Evolutionary conservation across 345 rosid species (phyloP).

Genomic region (Ceriops decandra): DNA sequence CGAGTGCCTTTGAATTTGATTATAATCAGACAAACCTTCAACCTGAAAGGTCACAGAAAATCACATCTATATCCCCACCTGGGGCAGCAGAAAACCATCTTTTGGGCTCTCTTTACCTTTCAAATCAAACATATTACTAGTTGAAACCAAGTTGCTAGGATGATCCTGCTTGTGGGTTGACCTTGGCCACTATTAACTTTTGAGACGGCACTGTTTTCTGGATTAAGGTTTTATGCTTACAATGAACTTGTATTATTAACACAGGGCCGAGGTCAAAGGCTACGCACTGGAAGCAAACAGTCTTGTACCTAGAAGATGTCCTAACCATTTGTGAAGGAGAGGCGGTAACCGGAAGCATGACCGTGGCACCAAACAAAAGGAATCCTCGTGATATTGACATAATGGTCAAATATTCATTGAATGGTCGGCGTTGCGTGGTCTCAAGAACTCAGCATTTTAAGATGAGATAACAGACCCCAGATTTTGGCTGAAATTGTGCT

Average conservation of each 20-base stretch:
- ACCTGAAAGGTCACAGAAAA: too few species aligned
- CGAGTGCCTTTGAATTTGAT: too few species aligned
- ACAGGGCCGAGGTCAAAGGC: slow-evolving; percentile 73
- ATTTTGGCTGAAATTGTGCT: background rate
- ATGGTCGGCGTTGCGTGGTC: slow-evolving; percentile 57
- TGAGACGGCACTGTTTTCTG: too few species aligned
- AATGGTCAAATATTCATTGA: slow-evolving; percentile 63
- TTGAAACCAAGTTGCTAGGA: background rate
- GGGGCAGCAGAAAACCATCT: too few species aligned
- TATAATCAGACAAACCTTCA: too few species aligned
- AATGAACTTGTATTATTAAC: background rate
- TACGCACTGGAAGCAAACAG: slow-evolving; percentile 98
- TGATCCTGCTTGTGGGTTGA: background rate
- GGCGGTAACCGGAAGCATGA: slow-evolving; percentile 75
- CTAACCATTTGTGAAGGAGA: slow-evolving; percentile 91
- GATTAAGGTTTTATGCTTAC: too few species aligned
- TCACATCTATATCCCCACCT: too few species aligned
- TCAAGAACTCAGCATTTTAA: slow-evolving; percentile 67
- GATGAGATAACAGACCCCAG: slow-evolving; percentile 44
- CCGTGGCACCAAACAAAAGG: slow-evolving; percentile 81
- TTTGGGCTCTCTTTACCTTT: too few species aligned
- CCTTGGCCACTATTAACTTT: too few species aligned
- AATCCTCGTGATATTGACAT: slow-evolving; percentile 93
- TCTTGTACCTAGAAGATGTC: slow-evolving; percentile 87
- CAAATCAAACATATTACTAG: background rate